Evolutionary conservation across 345 rosid genomes (phyloP).

Genomic region (Arabis hirsuta): DNA sequence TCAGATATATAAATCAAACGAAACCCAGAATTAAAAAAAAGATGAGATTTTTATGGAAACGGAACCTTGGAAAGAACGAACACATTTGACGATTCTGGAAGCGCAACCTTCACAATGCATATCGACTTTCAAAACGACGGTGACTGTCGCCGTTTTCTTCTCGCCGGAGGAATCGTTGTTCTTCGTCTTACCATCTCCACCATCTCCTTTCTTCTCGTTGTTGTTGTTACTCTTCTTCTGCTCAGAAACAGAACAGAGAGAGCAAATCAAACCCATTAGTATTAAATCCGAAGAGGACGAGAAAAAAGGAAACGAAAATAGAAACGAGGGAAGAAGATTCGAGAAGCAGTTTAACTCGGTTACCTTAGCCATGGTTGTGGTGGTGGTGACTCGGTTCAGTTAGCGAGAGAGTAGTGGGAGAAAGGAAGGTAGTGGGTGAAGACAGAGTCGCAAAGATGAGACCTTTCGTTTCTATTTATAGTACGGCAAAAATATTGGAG

Average conservation of each 20-base stretch:
- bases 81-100: constrained; percentile 49
- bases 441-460: constrained; percentile 30
- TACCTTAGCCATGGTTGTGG: constrained; percentile 39
- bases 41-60: no score
- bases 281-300: neutral
- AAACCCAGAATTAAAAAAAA: no score
- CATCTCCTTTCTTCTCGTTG: constrained; percentile 40
- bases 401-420: constrained; percentile 28
- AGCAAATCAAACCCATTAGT: constrained; percentile 38
- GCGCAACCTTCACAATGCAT: constrained; percentile 93
- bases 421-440: constrained; percentile 32
- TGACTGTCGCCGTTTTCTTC: constrained; percentile 30
- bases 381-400: constrained; percentile 24
- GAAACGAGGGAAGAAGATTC: constrained; percentile 15
- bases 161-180: constrained; percentile 39
- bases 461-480: constrained; percentile 42
- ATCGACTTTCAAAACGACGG: constrained; percentile 68
- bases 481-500: neutral
- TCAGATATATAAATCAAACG: no score
- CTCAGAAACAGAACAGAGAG: constrained; percentile 39
- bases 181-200: constrained; percentile 19
- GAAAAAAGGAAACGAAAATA: neutral
- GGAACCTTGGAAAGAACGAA: constrained; percentile 56
- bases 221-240: constrained; percentile 41
- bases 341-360: constrained; percentile 26